Percentiles rank a stretch among this genome's conserved stretches.
phyloP scores from a whole-genome alignment of 2,329 filamentous ascomycete species.

The Verticillium alfalfae region DNA sequence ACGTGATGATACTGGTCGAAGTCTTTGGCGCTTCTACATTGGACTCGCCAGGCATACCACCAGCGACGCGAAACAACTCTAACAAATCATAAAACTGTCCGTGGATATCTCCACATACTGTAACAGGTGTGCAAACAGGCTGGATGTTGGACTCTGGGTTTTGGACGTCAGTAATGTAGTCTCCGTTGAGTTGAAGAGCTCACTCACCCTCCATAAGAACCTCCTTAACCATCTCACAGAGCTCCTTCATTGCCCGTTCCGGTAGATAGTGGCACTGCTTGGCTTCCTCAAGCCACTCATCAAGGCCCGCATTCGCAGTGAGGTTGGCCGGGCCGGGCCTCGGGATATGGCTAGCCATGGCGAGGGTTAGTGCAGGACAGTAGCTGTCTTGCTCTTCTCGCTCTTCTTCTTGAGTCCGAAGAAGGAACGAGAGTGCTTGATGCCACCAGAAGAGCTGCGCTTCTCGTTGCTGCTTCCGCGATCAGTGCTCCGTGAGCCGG shows the following conservation, averaged over 20 bases:
- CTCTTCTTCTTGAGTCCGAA: background rate
- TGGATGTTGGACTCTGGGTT: slow-evolving; percentile 90
- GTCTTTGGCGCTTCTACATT: slow-evolving; percentile 64
- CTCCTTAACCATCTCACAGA: slow-evolving; percentile 98
- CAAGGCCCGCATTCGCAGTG: slow-evolving; percentile 75
- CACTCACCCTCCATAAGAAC: slow-evolving; percentile 88
- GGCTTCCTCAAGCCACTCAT: slow-evolving; percentile 95
- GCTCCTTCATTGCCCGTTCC: slow-evolving; percentile 94
- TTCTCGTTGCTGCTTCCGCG: background rate
- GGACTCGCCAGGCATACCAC: slow-evolving; percentile 88
- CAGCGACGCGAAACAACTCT: slow-evolving; percentile 92
- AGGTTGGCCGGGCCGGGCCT: slow-evolving; percentile 88
- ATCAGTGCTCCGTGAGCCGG: background rate
- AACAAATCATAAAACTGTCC: slow-evolving; percentile 98
- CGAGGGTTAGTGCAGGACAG: slow-evolving; percentile 6
- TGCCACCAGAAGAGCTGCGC: background rate
- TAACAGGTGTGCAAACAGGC: slow-evolving; percentile 93
- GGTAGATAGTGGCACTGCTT: slow-evolving; percentile 97
- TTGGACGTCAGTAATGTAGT: slow-evolving; percentile 2
- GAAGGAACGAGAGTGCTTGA: background rate
- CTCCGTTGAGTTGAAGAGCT: slow-evolving; percentile 14
- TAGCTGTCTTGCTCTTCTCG: background rate
- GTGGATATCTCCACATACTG: slow-evolving; percentile 96
- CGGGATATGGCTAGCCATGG: slow-evolving; percentile 54
- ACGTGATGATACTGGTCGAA: slow-evolving; percentile 69